Evolutionary conservation across 768 basidiomycete species (phyloP).

Genomic region (Amanita rubescens): DNA sequence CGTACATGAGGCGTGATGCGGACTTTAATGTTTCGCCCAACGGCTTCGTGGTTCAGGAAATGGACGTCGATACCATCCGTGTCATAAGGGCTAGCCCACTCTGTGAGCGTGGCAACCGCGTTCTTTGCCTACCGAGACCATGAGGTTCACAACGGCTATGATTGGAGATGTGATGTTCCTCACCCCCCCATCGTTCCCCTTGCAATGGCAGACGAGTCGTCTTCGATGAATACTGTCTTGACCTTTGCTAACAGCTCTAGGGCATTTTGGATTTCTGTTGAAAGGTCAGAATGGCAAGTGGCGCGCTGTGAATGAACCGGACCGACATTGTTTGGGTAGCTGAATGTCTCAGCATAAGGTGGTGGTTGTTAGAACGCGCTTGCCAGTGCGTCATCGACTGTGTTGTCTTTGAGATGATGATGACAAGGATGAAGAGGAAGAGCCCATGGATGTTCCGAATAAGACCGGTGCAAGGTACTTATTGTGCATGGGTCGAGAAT

Average conservation of each 20-base stretch:
- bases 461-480: too few relatives aligned
- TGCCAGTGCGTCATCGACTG: too few relatives aligned
- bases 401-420: neutral
- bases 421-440: neutral
- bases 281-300: neutral
- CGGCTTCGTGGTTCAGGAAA: conserved; percentile 42
- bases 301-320: neutral
- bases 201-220: conserved; percentile 57
- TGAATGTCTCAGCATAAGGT: neutral
- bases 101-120: conserved; percentile 43
- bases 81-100: conserved; percentile 42
- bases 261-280: neutral
- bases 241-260: conserved; percentile 20
- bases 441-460: neutral
- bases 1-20: neutral
- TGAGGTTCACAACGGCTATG: neutral
- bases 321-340: neutral
- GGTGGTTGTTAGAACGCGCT: neutral
- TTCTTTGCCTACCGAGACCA: conserved; percentile 29
- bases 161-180: too few relatives aligned
- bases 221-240: conserved; percentile 51
- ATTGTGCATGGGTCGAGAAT: too few relatives aligned
- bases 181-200: conserved; percentile 46
- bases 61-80: conserved; percentile 53
- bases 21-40: conserved; percentile 33